Base-by-base conservation (phyloP, 108 stramenopile species). In the Epithemia pelagica region DNA sequence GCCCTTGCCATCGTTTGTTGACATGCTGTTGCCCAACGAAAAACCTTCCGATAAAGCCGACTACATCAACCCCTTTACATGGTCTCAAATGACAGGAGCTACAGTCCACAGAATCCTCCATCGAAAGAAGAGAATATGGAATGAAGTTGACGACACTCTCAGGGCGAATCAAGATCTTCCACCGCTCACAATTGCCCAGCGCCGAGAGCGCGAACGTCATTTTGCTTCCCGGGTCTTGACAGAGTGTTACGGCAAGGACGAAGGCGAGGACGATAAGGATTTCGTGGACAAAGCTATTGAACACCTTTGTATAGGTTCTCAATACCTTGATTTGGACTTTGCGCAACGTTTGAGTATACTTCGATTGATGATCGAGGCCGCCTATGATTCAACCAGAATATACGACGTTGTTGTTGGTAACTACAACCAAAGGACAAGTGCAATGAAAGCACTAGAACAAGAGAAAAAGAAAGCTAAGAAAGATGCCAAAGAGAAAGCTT, bases 101-200 rank as follows among this genome's bases (percentile, higher is more conserved):
- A 71, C 89, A n/a, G 81, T 66, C 26, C 76, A 69, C 24, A 68
- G 92, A 56, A 74, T 90, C 27, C 66, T 89, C 24, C 92, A 93
- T 64, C 79, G 89, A 56, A 90, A 83, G 74, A 93, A 88, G 62
- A 73, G 86, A 21, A 46, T 87, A 62, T 70, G 88, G 37, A 93
- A 93, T 54, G 85, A 90, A 70, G 85, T 93, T 27, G 92, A 93
- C 56, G 92, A 93, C 64, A 74, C 71, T 52, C 68, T 93, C 25
- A 83, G 92, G 22, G 76, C 72, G 52, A 78, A 74, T 28, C 67
- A 83, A 54, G 80, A 90, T 30, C 71, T 88, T 1, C 62, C 70
- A 3, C 85, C 81, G 26, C 71, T 90, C 54, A 78, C 84, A 30
- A 72, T 90, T n/a, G 71, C 74, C 29, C 80, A 90, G 65, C 78